A percentile compares a stretch with the other conserved stretches of the same genome.
phyloP scores from a whole-genome alignment of 345 rosid genomes.

The Citropsis articulata region DNA sequence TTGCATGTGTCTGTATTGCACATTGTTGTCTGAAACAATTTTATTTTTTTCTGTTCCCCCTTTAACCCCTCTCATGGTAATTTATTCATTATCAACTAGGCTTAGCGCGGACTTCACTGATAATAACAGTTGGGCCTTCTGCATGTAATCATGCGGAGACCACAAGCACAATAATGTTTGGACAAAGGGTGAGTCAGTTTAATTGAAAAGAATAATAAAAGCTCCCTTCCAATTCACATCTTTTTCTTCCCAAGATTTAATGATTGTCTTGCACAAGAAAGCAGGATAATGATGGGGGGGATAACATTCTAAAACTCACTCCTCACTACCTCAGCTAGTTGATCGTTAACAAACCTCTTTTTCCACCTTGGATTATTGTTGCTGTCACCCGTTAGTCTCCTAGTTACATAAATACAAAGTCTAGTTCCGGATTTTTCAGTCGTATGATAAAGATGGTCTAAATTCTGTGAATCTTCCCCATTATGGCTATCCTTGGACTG shows the following conservation, averaged over 20 bases:
- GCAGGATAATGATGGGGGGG: neutral
- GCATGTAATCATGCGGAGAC: slow-evolving; percentile 82
- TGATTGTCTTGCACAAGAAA: neutral
- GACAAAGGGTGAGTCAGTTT: slow-evolving; percentile 71
- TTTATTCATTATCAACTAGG: slow-evolving; percentile 42
- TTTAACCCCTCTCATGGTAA: neutral
- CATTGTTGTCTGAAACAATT: neutral
- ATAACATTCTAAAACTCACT: neutral
- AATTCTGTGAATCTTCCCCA: too few relatives aligned
- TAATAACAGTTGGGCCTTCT: slow-evolving; percentile 85
- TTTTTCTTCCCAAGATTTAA: neutral
- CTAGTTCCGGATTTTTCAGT: too few relatives aligned
- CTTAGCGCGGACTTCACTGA: slow-evolving; percentile 90
- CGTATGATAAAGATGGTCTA: too few relatives aligned
- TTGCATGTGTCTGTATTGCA: neutral
- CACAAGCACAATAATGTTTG: slow-evolving; percentile 88
- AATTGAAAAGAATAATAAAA: neutral
- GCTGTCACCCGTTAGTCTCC: too few relatives aligned
- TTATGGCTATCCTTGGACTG: too few relatives aligned
- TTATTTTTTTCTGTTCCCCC: neutral
- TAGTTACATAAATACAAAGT: too few relatives aligned
- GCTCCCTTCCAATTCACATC: neutral
- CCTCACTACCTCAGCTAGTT: too few relatives aligned
- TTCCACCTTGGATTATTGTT: too few relatives aligned
- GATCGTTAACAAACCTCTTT: too few relatives aligned